Percentiles rank a stretch among this genome's conserved stretches.
Conservation (phyloP, 768 basidiomycete genomes). For the Floccularia luteovirens region DNA sequence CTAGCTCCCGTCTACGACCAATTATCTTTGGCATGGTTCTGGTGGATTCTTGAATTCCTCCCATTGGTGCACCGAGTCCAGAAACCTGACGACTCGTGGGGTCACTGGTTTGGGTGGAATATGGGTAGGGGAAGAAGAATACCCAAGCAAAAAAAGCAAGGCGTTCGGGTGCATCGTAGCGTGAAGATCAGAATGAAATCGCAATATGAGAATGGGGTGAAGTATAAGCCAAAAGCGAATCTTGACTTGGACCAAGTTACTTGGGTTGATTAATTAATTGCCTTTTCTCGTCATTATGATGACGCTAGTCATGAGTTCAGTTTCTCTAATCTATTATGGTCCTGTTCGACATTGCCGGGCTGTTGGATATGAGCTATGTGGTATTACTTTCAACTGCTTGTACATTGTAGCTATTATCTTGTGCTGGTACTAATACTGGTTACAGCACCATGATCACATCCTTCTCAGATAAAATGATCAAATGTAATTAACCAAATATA, state of each 20-base stretch:
- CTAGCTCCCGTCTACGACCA: constrained; percentile 54
- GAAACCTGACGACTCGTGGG: constrained; percentile 26
- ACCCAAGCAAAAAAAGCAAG: constrained; percentile 27
- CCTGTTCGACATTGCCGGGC: no score
- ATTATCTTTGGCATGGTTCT: constrained; percentile 31
- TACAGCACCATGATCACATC: no score
- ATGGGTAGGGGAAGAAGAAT: constrained; percentile 28
- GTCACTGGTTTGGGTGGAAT: constrained; percentile 21
- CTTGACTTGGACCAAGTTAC: constrained; percentile 13
- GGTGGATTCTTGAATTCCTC: constrained; percentile 67
- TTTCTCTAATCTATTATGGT: no score
- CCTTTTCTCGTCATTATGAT: constrained; percentile 7
- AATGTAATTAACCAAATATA: no score
- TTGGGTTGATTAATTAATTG: constrained; percentile 12
- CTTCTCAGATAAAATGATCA: no score
- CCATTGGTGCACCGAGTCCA: constrained; percentile 36
- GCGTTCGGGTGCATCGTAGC: constrained; percentile 42
- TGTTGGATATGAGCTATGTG: no score
- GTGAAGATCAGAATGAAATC: constrained; percentile 51
- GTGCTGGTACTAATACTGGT: no score
- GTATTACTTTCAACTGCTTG: no score
- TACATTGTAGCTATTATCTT: no score
- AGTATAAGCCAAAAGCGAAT: constrained; percentile 16
- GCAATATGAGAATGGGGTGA: constrained; percentile 25
- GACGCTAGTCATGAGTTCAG: no score